Base-by-base conservation (phyloP, 768 basidiomycete genomes). In the Thelephora aurantiotincta region DNA sequence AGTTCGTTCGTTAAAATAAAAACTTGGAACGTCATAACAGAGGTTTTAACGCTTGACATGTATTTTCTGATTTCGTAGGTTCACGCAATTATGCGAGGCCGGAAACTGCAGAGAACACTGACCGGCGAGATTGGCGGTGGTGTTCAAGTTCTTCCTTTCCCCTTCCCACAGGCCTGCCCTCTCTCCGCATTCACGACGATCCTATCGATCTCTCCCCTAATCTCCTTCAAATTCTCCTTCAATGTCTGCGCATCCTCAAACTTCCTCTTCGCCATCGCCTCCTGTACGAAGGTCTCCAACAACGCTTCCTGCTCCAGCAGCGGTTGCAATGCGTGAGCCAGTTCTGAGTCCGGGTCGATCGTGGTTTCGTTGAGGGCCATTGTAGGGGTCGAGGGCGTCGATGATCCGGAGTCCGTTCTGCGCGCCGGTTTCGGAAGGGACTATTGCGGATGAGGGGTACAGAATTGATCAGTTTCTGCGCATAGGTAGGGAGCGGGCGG, bases 221-320 rank as follows among this genome's bases (percentile, higher is more conserved):
- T 88, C 66, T 98, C 94, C 42, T 67, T 70, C 45, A 97, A 62
- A 60, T 83, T 93, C 30, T 65, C 60, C 59, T 86, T 81, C 51
- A 99, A 67, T 3, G 83, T 84, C 62, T 84, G 84, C 12, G 84
- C 85, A 58, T 99, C 96, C 63, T 98, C 94, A 53, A 98, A 97
- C 65, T 98, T 98, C 37, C 94, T 72, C 54, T 83, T 82, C 2
- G 79, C 74, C 62, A 81, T 83, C 5, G 94, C 94, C 60, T 97
- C 91, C 54, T 85, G 81, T 6, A 98, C 77, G 57, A 92, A 97
- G 1, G 79, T 73, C 63, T 93, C 87, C 16, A 99, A 72, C 43
- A 97, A 71, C 2, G 84, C 82, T 63, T 99, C 94, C 62, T 98
- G 94, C 63, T 97, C 92, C 13, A 97, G 73, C 11, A 97, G 66